Evolutionary conservation across 2,329 filamentous ascomycete genomes (phyloP).

Genomic region (Scopulariopsis brevicaulis): DNA sequence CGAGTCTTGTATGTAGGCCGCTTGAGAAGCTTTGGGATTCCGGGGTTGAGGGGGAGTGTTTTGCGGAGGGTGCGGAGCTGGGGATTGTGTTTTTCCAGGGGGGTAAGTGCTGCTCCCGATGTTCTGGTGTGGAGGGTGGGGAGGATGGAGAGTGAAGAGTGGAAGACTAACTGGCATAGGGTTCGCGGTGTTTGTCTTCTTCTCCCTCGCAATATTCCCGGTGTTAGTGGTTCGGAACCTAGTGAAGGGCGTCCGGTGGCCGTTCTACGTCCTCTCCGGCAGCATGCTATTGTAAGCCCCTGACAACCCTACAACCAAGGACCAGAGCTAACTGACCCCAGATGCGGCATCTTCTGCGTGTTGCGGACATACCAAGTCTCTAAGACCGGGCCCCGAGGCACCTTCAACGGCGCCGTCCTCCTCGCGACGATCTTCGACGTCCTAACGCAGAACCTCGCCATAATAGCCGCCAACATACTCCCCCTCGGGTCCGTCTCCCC

Average conservation of each 20-base stretch:
- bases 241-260: conserved; percentile 16
- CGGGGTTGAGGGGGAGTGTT: conserved; percentile 17
- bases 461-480: conserved; percentile 23
- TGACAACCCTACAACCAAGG: too few relatives aligned
- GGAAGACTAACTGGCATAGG: background rate
- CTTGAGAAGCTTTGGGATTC: conserved; percentile 23
- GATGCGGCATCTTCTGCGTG: conserved; percentile 18
- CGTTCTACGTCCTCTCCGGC: conserved; percentile 19
- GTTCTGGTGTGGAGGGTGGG: background rate
- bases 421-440: conserved; percentile 19
- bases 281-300: conserved; percentile 3
- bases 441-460: conserved; percentile 23
- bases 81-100: conserved; percentile 23
- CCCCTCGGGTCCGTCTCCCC: conserved; percentile 18
- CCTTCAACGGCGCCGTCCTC: conserved; percentile 18
- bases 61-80: conserved; percentile 17
- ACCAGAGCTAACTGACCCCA: conserved; percentile 5
- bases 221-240: conserved; percentile 19
- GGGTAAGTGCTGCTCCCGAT: conserved; percentile 4
- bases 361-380: conserved; percentile 22
- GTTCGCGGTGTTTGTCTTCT: conserved; percentile 22
- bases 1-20: conserved; percentile 23
- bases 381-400: conserved; percentile 13
- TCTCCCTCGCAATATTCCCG: conserved; percentile 22
- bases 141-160: too few relatives aligned